A percentile compares a stretch with the other conserved stretches of the same genome.
Evolutionary conservation across 306 rosid genomes (phyloP).

Genomic region (Mucuna pruriens): DNA sequence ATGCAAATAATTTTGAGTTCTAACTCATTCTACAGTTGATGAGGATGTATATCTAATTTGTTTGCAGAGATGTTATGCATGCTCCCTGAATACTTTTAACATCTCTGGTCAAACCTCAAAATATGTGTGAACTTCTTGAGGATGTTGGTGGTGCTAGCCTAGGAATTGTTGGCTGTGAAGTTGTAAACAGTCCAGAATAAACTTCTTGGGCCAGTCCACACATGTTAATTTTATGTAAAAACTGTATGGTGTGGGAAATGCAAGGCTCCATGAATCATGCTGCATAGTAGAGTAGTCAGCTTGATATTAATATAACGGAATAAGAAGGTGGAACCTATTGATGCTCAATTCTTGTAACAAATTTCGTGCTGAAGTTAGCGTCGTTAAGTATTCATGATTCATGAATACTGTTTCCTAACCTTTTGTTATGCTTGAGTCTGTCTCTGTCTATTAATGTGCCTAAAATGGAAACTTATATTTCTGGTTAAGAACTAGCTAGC

Average conservation of each 20-base stretch:
- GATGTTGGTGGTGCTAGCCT: background rate
- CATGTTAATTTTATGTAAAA: background rate
- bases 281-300: background rate
- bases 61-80: background rate
- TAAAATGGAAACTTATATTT: conserved; percentile 7
- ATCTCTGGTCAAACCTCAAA: conserved; percentile 17
- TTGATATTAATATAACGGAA: background rate
- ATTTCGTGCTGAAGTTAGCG: background rate
- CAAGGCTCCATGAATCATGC: background rate
- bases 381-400: background rate
- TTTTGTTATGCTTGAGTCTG: conserved; percentile 6
- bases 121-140: background rate
- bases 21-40: background rate
- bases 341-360: background rate
- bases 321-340: background rate
- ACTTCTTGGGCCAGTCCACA: background rate
- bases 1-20: background rate
- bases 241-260: background rate
- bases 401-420: conserved; percentile 8
- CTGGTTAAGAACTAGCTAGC: background rate
- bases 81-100: background rate
- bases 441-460: background rate
- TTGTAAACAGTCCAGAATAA: background rate
- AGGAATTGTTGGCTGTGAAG: background rate
- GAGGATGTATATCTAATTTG: background rate